Conservation (phyloP, 805 yeast genomes). For the Suhomyces sp. region DNA sequence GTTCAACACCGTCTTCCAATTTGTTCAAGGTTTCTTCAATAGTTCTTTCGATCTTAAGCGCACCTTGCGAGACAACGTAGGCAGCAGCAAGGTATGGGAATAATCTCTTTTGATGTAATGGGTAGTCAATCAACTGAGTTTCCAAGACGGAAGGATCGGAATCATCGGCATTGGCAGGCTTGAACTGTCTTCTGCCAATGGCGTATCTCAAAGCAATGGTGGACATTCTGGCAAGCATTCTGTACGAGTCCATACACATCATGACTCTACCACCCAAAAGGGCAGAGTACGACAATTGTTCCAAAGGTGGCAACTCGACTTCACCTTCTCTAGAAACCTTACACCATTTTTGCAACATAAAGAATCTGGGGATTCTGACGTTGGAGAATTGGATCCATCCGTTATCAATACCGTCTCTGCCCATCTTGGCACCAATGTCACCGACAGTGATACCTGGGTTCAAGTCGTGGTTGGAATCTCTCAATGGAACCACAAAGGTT, state of each 20-base stretch:
- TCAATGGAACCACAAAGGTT: slow-evolving; percentile 45
- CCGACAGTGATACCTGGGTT: slow-evolving; percentile 45
- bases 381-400: slow-evolving; percentile 48
- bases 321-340: slow-evolving; percentile 39
- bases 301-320: slow-evolving; percentile 43
- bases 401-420: slow-evolving; percentile 48
- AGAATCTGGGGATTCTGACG: slow-evolving; percentile 44
- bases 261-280: slow-evolving; percentile 45
- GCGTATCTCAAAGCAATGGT: slow-evolving; percentile 46
- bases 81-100: slow-evolving; percentile 43
- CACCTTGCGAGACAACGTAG: slow-evolving; percentile 37
- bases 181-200: slow-evolving; percentile 46
- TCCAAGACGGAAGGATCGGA: slow-evolving; percentile 20
- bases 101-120: slow-evolving; percentile 45
- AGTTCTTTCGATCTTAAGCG: slow-evolving; percentile 35
- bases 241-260: slow-evolving; percentile 44
- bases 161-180: slow-evolving; percentile 25
- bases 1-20: slow-evolving; percentile 37
- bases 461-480: slow-evolving; percentile 42
- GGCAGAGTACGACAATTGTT: slow-evolving; percentile 43
- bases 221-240: slow-evolving; percentile 40
- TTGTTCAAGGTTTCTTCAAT: slow-evolving; percentile 27
- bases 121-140: slow-evolving; percentile 43
- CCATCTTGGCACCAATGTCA: slow-evolving; percentile 49
- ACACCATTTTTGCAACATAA: slow-evolving; percentile 46